phyloP scores from a whole-genome alignment of 352 stramenopile species.

The Globisporangium apiculatum region DNA sequence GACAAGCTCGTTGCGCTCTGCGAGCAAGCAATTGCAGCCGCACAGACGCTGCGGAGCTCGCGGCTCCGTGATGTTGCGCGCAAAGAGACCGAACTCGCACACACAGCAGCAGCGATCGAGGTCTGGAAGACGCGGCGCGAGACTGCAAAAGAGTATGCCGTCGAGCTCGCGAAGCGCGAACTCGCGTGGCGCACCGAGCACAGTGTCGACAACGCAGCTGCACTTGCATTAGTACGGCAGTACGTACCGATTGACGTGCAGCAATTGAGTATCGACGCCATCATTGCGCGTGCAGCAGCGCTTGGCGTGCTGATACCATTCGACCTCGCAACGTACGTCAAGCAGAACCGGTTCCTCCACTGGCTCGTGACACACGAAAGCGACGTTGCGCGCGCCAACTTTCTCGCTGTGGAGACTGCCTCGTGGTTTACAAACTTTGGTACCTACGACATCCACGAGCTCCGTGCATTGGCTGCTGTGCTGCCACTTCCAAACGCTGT shows the following conservation, averaged over 20 bases:
- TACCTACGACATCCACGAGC: conserved; percentile 57
- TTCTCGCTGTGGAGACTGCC: conserved; percentile 55
- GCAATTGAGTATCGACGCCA: conserved; percentile 40
- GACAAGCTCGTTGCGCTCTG: conserved; percentile 37
- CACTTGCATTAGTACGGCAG: conserved; percentile 31
- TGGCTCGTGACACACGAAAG: conserved; percentile 72
- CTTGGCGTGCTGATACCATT: conserved; percentile 53
- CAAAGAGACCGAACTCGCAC: conserved; percentile 49
- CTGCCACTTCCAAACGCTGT: conserved; percentile 25
- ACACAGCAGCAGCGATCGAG: conserved; percentile 49
- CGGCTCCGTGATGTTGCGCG: conserved; percentile 37
- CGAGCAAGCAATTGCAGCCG: conserved; percentile 33
- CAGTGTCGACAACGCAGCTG: conserved; percentile 27
- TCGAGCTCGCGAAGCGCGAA: conserved; percentile 49
- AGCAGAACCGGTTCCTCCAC: conserved; percentile 70
- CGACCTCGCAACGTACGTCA: conserved; percentile 70
- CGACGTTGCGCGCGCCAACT: conserved; percentile 64
- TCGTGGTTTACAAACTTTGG: conserved; percentile 61
- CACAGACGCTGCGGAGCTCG: conserved; percentile 39
- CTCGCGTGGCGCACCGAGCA: conserved; percentile 34
- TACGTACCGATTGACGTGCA: conserved; percentile 53
- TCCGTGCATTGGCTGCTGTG: conserved; percentile 40
- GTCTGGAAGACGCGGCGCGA: conserved; percentile 58
- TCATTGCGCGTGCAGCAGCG: conserved; percentile 32
- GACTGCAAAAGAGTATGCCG: conserved; percentile 42